Evolutionary conservation across 139 green algal genomes (phyloP).

Genomic region (Picochlorum sp.): DNA sequence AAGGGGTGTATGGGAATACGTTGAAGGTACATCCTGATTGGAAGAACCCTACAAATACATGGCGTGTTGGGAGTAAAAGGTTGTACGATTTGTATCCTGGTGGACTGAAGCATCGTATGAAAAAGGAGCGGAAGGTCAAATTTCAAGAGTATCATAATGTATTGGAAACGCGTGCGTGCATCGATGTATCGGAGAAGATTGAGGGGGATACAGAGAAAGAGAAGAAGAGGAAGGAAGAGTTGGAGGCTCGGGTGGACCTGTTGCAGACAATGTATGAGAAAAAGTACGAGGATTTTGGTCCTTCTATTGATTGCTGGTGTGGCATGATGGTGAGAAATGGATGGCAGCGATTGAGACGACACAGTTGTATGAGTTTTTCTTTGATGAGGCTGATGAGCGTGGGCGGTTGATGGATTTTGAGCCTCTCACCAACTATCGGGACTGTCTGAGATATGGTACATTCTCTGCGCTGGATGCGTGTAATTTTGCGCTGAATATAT

Average conservation of each 20-base stretch:
- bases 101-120: conserved; percentile 35
- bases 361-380: conserved; percentile 34
- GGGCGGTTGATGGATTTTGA: conserved; percentile 48
- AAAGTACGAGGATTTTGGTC: conserved; percentile 38
- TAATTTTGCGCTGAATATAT: conserved; percentile 80
- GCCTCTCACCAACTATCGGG: conserved; percentile 53
- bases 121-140: conserved; percentile 43
- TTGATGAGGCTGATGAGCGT: background rate
- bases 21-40: conserved; percentile 64
- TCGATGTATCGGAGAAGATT: conserved; percentile 24
- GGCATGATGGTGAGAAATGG: conserved; percentile 76
- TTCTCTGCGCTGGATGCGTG: conserved; percentile 59
- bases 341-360: conserved; percentile 72
- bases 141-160: conserved; percentile 59
- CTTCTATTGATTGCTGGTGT: conserved; percentile 77
- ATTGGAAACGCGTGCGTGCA: conserved; percentile 30
- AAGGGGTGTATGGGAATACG: conserved; percentile 36
- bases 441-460: conserved; percentile 30
- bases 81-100: conserved; percentile 65
- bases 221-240: conserved; percentile 38
- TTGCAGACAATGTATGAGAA: conserved; percentile 22
- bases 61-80: conserved; percentile 68
- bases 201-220: background rate
- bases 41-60: conserved; percentile 74
- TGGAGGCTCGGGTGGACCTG: conserved; percentile 58